A percentile compares a stretch with the other conserved stretches of the same genome.
These are phyloP conservation scores for Solanum medicagineum DNA, from an alignment of 257 asterid genomes.

Conservation along the genomic window DNA sequence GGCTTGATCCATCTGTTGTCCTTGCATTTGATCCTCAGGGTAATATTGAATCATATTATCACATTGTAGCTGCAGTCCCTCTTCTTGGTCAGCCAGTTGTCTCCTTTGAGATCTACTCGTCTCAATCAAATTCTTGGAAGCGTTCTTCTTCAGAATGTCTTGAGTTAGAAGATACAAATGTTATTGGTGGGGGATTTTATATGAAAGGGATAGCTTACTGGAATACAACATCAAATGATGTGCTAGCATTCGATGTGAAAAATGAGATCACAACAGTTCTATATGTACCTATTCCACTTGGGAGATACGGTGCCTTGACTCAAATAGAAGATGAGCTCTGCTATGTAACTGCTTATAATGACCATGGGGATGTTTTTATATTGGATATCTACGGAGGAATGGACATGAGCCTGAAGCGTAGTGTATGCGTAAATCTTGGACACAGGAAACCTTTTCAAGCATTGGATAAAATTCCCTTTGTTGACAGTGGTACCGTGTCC, in stretches of 20 bases:
- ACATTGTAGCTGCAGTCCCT: conserved; percentile 17
- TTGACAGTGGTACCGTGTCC: conserved; percentile 5
- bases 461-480: conserved; percentile 9
- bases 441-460: neutral
- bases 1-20: conserved; percentile 9
- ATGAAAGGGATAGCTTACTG: conserved; percentile 32
- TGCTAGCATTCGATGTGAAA: conserved; percentile 21
- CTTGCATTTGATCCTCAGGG: conserved; percentile 30
- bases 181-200: conserved; percentile 14
- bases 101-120: conserved; percentile 25
- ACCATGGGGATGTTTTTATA: neutral
- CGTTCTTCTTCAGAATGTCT: neutral
- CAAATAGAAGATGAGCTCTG: conserved; percentile 23
- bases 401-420: conserved; percentile 11
- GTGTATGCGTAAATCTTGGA: neutral
- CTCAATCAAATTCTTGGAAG: conserved; percentile 16
- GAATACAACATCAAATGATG: conserved; percentile 12
- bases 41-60: conserved; percentile 18
- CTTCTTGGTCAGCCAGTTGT: neutral
- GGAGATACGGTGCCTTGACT: conserved; percentile 17
- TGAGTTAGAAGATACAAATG: neutral
- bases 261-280: conserved; percentile 12
- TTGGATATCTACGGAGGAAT: conserved; percentile 21
- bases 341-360: conserved; percentile 9
- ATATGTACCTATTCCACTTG: neutral